Base-by-base conservation (phyloP, 2,329 filamentous ascomycete species). In the Xylariaceae sp. region DNA sequence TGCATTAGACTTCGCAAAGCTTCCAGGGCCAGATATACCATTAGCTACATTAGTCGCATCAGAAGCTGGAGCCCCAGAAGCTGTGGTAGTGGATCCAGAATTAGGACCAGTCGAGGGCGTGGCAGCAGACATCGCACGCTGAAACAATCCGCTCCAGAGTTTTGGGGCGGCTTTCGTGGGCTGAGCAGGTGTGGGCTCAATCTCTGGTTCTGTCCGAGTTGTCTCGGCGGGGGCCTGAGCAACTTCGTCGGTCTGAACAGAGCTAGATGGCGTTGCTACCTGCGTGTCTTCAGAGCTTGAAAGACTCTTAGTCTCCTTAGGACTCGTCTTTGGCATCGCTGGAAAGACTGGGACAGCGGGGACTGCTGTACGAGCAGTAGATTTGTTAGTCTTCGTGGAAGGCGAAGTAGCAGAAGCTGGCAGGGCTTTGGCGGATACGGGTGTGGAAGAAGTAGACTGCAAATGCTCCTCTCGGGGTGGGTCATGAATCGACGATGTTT, bases 311-410 rank as follows among this genome's bases (percentile, higher is more conserved):
- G 49, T 39, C 4, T 73, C 73, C 44, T 73, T 76, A 4, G 71
- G 62, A 31, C 60, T 67, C 11, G 68, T 50, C 67, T 79, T 82
- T 6, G 80, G 79, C 7, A 81, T 64, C 29, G 71, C 75, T 6
- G 82, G 81, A 19, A 83, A 58, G n/a, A 79, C 73, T 3, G 81
- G 80, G 37, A 79, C 62, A 1, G 77, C 77, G 9, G 77, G 75
- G 4, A 74, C 66, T 17, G 74, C 71, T 12, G 75, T 58, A 7
- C 76, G 77, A 34, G 62, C 65, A 34, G 63, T 67, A 41, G 65
- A 67, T 64, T 70, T 77, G 17, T 58, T 60, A 8, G 67, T 36
- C 29, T 71, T 72, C 1, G 67, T 64, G 6, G 73, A 62, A 7
- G 61, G 47, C 12, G 66, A 69, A 9, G 65, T 48, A 31, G 63